phyloP scores from a whole-genome alignment of 306 rosid genomes.

The Pterocarpus macrocarpus region DNA sequence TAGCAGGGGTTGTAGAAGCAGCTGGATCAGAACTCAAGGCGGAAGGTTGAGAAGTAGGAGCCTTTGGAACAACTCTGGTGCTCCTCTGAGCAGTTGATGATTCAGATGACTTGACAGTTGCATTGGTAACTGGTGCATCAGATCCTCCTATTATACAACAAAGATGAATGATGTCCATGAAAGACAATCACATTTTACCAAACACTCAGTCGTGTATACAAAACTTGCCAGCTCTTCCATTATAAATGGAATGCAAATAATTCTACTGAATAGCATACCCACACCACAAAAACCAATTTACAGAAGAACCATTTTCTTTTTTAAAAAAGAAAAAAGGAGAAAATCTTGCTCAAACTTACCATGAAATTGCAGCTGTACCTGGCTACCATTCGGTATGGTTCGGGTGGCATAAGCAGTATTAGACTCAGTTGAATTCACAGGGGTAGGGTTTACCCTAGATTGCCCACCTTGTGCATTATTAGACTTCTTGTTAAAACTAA shows the following conservation, averaged over 20 bases:
- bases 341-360: conserved; percentile 54
- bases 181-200: conserved; percentile 14
- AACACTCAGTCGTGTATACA: conserved; percentile 22
- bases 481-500: conserved; percentile 74
- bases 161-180: conserved; percentile 3
- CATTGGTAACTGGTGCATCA: conserved; percentile 52
- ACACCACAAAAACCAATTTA: not conserved
- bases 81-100: conserved; percentile 66
- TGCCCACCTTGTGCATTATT: conserved; percentile 93
- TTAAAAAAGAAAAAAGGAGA: not conserved
- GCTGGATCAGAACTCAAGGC: conserved; percentile 60
- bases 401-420: conserved; percentile 62
- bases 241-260: conserved; percentile 13
- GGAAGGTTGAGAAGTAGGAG: conserved; percentile 79
- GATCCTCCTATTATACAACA: conserved; percentile 57
- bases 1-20: conserved; percentile 65
- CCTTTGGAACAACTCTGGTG: conserved; percentile 75
- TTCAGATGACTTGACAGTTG: conserved; percentile 70
- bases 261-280: conserved; percentile 6
- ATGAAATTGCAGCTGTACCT: conserved; percentile 61
- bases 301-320: not conserved
- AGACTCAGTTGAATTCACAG: conserved; percentile 63
- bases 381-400: conserved; percentile 73
- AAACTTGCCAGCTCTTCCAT: not conserved
- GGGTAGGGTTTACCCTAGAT: conserved; percentile 68